Conservation (phyloP, 2,329 filamentous ascomycete genomes). For the Colletotrichum orchidophilum region DNA sequence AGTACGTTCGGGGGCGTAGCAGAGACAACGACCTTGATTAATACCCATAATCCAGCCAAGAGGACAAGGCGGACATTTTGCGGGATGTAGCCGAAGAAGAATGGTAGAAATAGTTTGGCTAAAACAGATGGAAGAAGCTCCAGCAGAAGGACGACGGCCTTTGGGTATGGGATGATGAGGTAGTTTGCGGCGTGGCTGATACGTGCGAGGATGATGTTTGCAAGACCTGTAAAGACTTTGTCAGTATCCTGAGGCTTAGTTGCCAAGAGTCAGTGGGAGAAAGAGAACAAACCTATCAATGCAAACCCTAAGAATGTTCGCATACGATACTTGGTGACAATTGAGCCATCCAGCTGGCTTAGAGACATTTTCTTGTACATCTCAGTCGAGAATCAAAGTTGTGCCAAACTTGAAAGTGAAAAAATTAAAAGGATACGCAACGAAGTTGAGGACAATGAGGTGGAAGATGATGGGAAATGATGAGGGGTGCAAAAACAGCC, state of each 20-base stretch:
- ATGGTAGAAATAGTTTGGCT: constrained; percentile 40
- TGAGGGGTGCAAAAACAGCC: too few species aligned
- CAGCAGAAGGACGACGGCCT: constrained; percentile 43
- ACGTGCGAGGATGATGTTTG: constrained; percentile 41
- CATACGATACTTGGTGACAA: background rate
- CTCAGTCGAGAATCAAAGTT: background rate
- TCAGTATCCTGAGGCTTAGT: background rate
- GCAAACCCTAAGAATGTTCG: background rate
- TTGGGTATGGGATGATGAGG: constrained; percentile 45
- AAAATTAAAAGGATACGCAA: too few species aligned
- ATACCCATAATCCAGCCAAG: constrained; percentile 40
- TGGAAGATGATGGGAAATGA: too few species aligned
- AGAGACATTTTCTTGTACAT: background rate
- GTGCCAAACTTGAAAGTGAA: too few species aligned
- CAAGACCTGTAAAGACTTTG: constrained; percentile 37
- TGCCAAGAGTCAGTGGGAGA: background rate
- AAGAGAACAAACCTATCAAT: background rate
- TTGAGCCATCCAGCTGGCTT: background rate
- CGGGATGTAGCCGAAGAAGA: constrained; percentile 38
- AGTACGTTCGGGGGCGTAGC: constrained; percentile 44
- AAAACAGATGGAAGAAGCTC: constrained; percentile 41
- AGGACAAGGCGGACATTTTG: constrained; percentile 41
- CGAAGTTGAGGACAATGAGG: too few species aligned
- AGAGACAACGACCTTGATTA: constrained; percentile 39
- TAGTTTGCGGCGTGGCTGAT: constrained; percentile 44